A percentile compares a stretch with the other conserved stretches of the same genome.
These are phyloP conservation scores for Tetracentron sinense DNA, from an alignment of 164 flowering plant genomes.

Conservation along the genomic window DNA sequence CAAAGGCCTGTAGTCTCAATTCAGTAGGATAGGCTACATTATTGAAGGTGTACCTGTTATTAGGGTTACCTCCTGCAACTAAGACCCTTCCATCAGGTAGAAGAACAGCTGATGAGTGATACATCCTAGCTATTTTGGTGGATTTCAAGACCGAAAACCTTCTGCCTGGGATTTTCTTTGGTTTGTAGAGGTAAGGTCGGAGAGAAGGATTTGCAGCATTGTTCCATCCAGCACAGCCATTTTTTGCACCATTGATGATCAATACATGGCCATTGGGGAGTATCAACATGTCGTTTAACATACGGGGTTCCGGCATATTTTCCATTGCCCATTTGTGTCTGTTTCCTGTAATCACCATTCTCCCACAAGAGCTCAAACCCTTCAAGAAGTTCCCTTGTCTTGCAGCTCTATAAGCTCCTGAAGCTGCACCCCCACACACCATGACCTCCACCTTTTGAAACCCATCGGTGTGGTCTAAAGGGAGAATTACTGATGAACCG, in stretches of 20 bases:
- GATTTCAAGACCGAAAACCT: constrained; percentile 41
- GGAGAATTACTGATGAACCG: constrained; percentile 69
- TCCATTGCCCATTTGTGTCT: constrained; percentile 60
- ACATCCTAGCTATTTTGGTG: constrained; percentile 56
- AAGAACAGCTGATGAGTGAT: constrained; percentile 64
- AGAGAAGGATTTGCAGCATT: constrained; percentile 41
- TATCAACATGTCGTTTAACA: constrained; percentile 54
- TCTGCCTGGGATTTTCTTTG: constrained; percentile 28
- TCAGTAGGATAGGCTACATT: constrained; percentile 60
- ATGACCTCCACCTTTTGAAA: constrained; percentile 57
- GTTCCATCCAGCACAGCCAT: constrained; percentile 55
- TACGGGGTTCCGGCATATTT: constrained; percentile 58
- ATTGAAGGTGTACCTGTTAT: constrained; percentile 36
- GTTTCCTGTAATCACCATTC: constrained; percentile 55
- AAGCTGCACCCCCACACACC: constrained; percentile 67
- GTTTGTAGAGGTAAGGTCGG: constrained; percentile 51
- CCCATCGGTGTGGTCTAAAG: constrained; percentile 40
- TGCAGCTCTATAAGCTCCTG: constrained; percentile 45
- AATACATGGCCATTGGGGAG: constrained; percentile 60
- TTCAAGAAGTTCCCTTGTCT: constrained; percentile 22
- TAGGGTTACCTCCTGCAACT: constrained; percentile 69
- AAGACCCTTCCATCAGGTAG: constrained; percentile 66
- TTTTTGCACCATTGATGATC: constrained; percentile 59
- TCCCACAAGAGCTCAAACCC: constrained; percentile 51
- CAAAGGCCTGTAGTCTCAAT: constrained; percentile 48